Conservation (phyloP, 768 basidiomycete species). For the Pulveroboletus sp. region DNA sequence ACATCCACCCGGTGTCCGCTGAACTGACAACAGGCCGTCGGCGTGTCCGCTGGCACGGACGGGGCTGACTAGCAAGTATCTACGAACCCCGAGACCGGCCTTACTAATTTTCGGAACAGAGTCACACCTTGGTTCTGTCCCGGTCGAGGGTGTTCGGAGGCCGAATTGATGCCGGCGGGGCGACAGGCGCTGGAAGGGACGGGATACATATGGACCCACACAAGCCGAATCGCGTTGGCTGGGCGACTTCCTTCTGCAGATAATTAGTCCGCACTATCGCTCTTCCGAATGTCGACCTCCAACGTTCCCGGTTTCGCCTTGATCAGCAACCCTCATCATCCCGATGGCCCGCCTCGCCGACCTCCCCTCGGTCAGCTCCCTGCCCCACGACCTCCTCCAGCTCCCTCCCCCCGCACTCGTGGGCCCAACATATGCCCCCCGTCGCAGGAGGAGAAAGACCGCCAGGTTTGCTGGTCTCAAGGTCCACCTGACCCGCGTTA, state of each 20-base stretch:
- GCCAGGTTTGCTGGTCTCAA: slow-evolving; percentile 38
- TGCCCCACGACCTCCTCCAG: slow-evolving; percentile 14
- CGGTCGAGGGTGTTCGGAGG: slow-evolving; percentile 7
- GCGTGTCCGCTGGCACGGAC: not conserved
- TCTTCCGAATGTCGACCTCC: slow-evolving; percentile 2
- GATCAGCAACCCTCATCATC: not conserved
- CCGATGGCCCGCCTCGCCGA: slow-evolving; percentile 3
- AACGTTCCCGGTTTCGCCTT: not conserved
- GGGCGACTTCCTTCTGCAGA: slow-evolving; percentile 8
- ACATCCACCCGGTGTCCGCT: slow-evolving; percentile 19
- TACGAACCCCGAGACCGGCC: not conserved
- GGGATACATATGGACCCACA: slow-evolving; percentile 7
- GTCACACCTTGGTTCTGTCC: not conserved
- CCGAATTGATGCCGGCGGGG: slow-evolving; percentile 12
- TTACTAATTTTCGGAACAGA: not conserved
- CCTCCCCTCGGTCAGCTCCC: slow-evolving; percentile 1
- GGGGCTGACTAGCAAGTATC: too few species aligned
- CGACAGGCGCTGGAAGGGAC: not conserved
- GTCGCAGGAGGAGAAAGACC: slow-evolving; percentile 34
- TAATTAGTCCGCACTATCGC: slow-evolving; percentile 1
- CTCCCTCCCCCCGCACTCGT: slow-evolving; percentile 46
- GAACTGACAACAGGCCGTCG: not conserved
- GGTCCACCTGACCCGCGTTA: slow-evolving; percentile 50
- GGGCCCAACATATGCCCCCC: slow-evolving; percentile 15
- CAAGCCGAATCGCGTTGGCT: slow-evolving; percentile 2